phyloP scores from a whole-genome alignment of 805 yeast species.

The Lachancea lanzarotensis region DNA sequence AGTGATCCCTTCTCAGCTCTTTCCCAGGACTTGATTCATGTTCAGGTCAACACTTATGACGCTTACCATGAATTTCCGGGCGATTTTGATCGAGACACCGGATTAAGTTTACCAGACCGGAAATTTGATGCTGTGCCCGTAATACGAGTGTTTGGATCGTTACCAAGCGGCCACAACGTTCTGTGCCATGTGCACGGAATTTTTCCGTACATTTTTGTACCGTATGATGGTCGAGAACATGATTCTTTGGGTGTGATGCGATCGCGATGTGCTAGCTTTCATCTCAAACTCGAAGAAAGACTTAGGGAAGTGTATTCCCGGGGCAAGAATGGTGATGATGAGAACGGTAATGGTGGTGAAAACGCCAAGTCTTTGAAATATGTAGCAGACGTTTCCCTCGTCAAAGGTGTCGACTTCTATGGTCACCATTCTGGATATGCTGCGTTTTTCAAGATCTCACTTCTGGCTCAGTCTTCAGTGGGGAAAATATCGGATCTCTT shows the following conservation, averaged over 20 bases:
- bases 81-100: constrained; percentile 43
- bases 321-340: constrained; percentile 6
- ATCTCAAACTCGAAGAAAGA: constrained; percentile 39
- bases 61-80: constrained; percentile 56
- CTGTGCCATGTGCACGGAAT: constrained; percentile 75
- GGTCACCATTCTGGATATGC: constrained; percentile 68
- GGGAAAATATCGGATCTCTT: constrained; percentile 49
- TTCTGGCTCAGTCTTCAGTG: constrained; percentile 56
- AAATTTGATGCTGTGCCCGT: constrained; percentile 56
- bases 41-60: constrained; percentile 62
- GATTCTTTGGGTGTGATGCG: constrained; percentile 23
- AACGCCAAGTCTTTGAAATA: constrained; percentile 29
- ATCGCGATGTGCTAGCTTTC: constrained; percentile 36
- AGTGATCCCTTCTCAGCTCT: constrained; percentile 11
- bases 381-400: constrained; percentile 54
- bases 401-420: constrained; percentile 75
- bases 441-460: constrained; percentile 60
- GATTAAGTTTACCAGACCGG: constrained; percentile 29
- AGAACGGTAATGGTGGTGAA: no score
- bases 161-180: constrained; percentile 52
- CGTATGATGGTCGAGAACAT: constrained; percentile 41
- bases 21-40: constrained; percentile 25
- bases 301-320: constrained; percentile 37
- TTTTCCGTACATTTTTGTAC: constrained; percentile 73
- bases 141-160: constrained; percentile 67